Evolutionary conservation across 2,329 filamentous ascomycete genomes (phyloP).

Genomic region (Nothopassalora personata): DNA sequence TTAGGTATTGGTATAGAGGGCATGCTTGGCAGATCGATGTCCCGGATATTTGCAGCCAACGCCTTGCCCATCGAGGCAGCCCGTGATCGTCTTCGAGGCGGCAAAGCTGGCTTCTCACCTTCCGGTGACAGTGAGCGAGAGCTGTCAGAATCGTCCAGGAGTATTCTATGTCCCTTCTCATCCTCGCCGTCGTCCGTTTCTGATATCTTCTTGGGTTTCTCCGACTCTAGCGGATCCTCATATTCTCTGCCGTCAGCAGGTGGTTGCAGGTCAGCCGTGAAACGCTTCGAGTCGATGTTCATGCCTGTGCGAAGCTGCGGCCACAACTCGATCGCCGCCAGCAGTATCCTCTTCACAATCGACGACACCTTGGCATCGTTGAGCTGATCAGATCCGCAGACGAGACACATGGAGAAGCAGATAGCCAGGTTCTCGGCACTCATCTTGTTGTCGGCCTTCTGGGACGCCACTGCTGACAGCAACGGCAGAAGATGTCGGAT

Average conservation of each 20-base stretch:
- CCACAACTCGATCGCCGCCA: constrained; percentile 46
- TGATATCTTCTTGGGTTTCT: constrained; percentile 8
- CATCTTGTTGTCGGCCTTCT: constrained; percentile 51
- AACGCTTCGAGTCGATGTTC: constrained; percentile 34
- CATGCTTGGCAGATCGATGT: constrained; percentile 13
- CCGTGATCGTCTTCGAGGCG: constrained; percentile 31
- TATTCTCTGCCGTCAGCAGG: constrained; percentile 40
- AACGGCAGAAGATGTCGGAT: constrained; percentile 49
- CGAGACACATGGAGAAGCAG: constrained; percentile 49
- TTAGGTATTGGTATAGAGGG: neutral
- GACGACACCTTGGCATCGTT: constrained; percentile 51
- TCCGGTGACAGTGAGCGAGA: constrained; percentile 10
- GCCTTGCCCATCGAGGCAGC: constrained; percentile 18
- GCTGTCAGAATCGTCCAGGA: constrained; percentile 39
- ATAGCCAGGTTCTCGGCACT: constrained; percentile 50
- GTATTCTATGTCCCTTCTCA: constrained; percentile 38
- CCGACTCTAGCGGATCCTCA: constrained; percentile 43
- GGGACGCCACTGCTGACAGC: constrained; percentile 43
- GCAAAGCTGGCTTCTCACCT: constrained; percentile 32
- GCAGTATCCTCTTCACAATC: constrained; percentile 47
- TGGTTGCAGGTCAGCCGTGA: constrained; percentile 37
- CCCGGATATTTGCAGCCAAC: constrained; percentile 14
- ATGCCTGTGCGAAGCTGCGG: constrained; percentile 40
- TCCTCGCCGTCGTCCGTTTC: constrained; percentile 22
- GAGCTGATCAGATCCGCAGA: constrained; percentile 50